Evolutionary conservation across 805 yeast species (phyloP).

Genomic region (Tanozyma kutaoensis): DNA sequence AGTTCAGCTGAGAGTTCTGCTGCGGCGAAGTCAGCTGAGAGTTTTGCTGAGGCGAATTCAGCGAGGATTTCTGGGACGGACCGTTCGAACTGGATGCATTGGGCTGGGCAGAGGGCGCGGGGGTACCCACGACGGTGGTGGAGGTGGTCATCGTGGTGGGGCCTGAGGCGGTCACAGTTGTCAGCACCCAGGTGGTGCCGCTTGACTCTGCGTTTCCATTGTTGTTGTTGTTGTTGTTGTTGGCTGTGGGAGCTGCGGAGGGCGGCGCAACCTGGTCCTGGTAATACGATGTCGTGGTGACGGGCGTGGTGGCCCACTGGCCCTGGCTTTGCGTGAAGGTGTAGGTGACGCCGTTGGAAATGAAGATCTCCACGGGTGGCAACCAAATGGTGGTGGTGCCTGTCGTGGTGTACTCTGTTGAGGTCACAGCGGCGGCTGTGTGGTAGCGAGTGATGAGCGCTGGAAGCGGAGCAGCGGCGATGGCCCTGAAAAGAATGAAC

Average conservation of each 20-base stretch:
- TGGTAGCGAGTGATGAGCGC: slow-evolving; percentile 37
- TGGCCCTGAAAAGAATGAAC: no score
- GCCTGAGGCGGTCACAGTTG: no score
- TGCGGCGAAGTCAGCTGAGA: no score
- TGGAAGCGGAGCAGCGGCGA: slow-evolving; percentile 22
- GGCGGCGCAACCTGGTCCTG: slow-evolving; percentile 1
- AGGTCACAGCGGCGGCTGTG: slow-evolving; percentile 42
- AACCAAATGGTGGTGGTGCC: slow-evolving; percentile 35
- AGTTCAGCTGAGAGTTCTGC: no score
- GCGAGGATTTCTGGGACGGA: no score
- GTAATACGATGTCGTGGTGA: slow-evolving; percentile 16
- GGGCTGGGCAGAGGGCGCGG: no score
- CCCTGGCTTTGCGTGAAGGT: slow-evolving; percentile 38
- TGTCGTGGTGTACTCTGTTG: slow-evolving; percentile 25
- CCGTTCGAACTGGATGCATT: no score
- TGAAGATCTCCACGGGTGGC: slow-evolving; percentile 39
- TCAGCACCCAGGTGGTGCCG: no score
- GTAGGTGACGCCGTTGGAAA: slow-evolving; percentile 38
- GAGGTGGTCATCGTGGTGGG: no score
- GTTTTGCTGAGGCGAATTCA: no score
- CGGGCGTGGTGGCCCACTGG: slow-evolving; percentile 17
- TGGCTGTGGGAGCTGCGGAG: slow-evolving; percentile 8
- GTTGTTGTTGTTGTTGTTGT: slow-evolving; percentile 1
- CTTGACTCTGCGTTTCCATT: no score
- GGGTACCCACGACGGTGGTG: no score